Conservation (phyloP, 1,284 basidiomycete genomes). For the Ganoderma sinense region DNA sequence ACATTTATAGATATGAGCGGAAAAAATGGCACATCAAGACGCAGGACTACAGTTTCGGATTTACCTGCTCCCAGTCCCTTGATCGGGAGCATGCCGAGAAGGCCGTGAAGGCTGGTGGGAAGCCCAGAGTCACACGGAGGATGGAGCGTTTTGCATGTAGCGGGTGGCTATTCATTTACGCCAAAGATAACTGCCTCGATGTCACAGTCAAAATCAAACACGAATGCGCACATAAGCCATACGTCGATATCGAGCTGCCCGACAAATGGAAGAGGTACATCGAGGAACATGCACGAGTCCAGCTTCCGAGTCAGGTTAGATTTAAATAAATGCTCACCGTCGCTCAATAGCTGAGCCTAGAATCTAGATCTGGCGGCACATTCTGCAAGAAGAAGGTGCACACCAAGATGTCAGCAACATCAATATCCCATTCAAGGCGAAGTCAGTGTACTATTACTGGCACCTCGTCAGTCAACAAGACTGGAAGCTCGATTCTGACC, state of each 20-base stretch:
- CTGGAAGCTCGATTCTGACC: too few relatives aligned
- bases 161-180: conserved; percentile 6
- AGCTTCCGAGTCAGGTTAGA: neutral
- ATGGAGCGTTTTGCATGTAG: conserved; percentile 11
- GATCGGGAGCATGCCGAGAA: conserved; percentile 3
- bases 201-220: neutral
- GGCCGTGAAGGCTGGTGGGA: neutral
- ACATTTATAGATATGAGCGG: neutral
- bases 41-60: neutral
- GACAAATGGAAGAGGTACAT: conserved; percentile 11
- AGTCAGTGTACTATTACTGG: too few relatives aligned
- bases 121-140: neutral
- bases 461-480: too few relatives aligned
- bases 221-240: neutral
- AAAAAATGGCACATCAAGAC: neutral
- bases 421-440: too few relatives aligned
- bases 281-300: neutral
- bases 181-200: neutral
- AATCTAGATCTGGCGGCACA: conserved; percentile 15
- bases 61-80: neutral
- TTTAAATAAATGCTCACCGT: neutral
- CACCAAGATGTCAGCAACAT: neutral
- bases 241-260: conserved; percentile 5
- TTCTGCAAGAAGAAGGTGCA: neutral
- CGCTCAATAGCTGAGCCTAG: neutral